These are phyloP conservation scores for Mycena polygramma DNA, from an alignment of 768 basidiomycete genomes.

Conservation along the genomic window DNA sequence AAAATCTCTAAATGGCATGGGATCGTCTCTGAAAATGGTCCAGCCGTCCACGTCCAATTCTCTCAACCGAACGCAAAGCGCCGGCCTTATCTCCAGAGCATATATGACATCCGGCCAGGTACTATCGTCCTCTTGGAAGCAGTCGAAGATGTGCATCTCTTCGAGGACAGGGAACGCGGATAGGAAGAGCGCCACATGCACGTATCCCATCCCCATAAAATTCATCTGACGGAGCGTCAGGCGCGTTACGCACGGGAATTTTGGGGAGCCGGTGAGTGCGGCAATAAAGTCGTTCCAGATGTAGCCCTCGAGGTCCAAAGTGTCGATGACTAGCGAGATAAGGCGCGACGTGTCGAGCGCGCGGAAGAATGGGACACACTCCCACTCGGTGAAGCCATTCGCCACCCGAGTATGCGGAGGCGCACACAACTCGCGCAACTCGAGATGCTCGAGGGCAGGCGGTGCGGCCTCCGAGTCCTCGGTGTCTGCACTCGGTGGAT, in stretches of 20 bases:
- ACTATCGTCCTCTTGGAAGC: not conserved
- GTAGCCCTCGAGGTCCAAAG: constrained; percentile 4
- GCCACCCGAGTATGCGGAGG: not conserved
- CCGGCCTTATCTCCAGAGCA: not conserved
- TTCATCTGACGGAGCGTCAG: constrained; percentile 5
- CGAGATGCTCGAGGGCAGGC: not conserved
- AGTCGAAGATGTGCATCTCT: not conserved
- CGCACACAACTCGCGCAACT: not conserved
- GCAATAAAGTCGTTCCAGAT: constrained; percentile 20
- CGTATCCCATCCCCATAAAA: not conserved
- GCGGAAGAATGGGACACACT: constrained; percentile 23
- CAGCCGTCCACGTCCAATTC: not conserved
- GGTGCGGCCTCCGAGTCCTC: not conserved
- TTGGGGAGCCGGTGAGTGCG: not conserved
- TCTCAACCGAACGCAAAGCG: constrained; percentile 1
- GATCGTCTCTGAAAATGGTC: constrained; percentile 5
- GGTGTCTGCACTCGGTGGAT: not conserved
- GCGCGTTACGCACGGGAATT: not conserved
- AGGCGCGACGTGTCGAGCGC: constrained; percentile 15
- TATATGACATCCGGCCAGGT: not conserved
- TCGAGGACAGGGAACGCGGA: constrained; percentile 4
- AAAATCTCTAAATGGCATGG: constrained; percentile 4
- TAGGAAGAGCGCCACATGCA: not conserved
- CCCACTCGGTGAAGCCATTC: not conserved
- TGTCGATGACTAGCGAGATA: not conserved